These are phyloP conservation scores for Monosporascus sp. DNA, from an alignment of 2,329 filamentous ascomycete species.

Conservation along the genomic window DNA sequence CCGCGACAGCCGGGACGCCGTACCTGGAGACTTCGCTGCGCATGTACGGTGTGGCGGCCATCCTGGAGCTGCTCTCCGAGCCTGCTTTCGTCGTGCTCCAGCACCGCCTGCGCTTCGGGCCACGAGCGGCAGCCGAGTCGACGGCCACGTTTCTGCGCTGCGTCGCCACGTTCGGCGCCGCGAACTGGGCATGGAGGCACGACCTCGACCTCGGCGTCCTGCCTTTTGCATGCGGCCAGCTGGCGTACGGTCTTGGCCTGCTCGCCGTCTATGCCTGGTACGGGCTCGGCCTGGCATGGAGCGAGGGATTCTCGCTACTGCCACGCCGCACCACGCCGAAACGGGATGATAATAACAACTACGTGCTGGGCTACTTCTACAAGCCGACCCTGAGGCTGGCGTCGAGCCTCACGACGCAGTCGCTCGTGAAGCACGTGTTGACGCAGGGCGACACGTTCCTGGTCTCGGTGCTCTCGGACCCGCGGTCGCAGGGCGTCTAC, in stretches of 20 bases:
- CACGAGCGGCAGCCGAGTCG: slow-evolving; percentile 79
- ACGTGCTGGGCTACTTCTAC: slow-evolving; percentile 59
- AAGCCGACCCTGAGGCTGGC: slow-evolving; percentile 65
- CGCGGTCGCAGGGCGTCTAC: slow-evolving; percentile 83
- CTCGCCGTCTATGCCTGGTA: slow-evolving; percentile 64
- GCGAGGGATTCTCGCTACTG: slow-evolving; percentile 64
- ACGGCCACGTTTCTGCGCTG: slow-evolving; percentile 74
- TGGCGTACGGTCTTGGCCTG: slow-evolving; percentile 66
- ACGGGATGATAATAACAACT: slow-evolving; percentile 24
- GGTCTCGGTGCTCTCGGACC: slow-evolving; percentile 69
- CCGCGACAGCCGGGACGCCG: slow-evolving; percentile 50
- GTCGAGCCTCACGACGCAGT: slow-evolving; percentile 81
- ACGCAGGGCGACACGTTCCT: slow-evolving; percentile 93
- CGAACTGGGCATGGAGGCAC: slow-evolving; percentile 53
- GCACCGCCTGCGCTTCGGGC: slow-evolving; percentile 71
- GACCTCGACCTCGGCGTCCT: slow-evolving; percentile 63
- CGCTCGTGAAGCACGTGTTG: slow-evolving; percentile 83
- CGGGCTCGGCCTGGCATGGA: slow-evolving; percentile 49
- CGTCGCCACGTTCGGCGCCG: slow-evolving; percentile 64
- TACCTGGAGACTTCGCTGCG: slow-evolving; percentile 53
- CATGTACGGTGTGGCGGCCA: slow-evolving; percentile 50
- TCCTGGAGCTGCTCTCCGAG: slow-evolving; percentile 77
- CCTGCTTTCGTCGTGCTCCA: slow-evolving; percentile 87
- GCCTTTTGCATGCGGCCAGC: slow-evolving; percentile 83
- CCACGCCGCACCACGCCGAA: slow-evolving; percentile 20